These are phyloP conservation scores for Penicillium herquei DNA, from an alignment of 495 filamentous ascomycete genomes.

Conservation along the genomic window DNA sequence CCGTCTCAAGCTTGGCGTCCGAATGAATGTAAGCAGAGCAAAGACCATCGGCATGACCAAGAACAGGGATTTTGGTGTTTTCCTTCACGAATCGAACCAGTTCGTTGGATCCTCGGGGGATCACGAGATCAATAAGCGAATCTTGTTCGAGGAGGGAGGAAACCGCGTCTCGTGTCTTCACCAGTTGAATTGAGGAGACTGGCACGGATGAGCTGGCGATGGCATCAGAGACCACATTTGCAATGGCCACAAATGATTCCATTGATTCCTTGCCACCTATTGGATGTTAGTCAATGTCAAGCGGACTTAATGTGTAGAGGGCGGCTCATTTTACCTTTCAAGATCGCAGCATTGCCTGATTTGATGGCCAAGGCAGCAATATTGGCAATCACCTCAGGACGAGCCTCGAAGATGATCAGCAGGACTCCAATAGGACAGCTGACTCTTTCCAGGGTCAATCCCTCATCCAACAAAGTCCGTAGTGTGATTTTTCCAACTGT, in stretches of 20 bases:
- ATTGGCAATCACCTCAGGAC: constrained; percentile 98
- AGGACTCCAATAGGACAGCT: constrained; percentile 95
- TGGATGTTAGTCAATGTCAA: not conserved
- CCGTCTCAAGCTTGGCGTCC: constrained; percentile 70
- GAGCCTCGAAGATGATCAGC: constrained; percentile 95
- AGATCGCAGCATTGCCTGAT: constrained; percentile 93
- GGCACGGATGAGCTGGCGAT: constrained; percentile 77
- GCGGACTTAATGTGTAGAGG: constrained; percentile 23
- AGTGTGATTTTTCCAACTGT: constrained; percentile 82
- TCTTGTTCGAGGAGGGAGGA: constrained; percentile 80
- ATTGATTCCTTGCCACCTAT: constrained; percentile 90
- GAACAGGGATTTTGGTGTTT: constrained; percentile 89
- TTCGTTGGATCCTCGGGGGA: constrained; percentile 90
- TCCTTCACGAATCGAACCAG: constrained; percentile 88
- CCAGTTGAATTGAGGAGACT: constrained; percentile 83
- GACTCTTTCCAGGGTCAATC: constrained; percentile 77
- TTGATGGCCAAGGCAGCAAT: constrained; percentile 97
- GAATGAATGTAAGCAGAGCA: constrained; percentile 85
- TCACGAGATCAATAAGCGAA: constrained; percentile 87
- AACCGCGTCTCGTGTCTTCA: constrained; percentile 86
- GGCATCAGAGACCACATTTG: constrained; percentile 77
- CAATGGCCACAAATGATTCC: constrained; percentile 87
- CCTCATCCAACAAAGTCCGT: constrained; percentile 85
- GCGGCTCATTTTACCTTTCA: constrained; percentile 59
- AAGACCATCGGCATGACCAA: constrained; percentile 94